Conservation (phyloP, 2,329 filamentous ascomycete genomes). For the Fusarium keratoplasticum region DNA sequence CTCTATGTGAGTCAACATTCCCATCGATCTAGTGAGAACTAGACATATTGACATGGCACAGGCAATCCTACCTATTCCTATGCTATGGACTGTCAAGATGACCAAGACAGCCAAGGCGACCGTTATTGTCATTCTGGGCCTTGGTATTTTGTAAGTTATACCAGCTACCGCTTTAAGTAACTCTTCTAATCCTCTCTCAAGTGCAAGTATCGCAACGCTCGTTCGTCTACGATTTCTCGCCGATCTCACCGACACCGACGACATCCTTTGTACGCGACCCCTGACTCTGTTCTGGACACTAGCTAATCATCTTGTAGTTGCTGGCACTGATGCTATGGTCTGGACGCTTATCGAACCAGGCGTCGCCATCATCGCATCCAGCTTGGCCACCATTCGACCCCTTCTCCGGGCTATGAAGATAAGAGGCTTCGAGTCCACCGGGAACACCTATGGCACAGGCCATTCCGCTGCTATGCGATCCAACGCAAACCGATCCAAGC, state of each 20-base stretch:
- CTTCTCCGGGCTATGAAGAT: slow-evolving; percentile 62
- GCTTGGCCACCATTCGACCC: slow-evolving; percentile 65
- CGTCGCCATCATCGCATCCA: slow-evolving; percentile 65
- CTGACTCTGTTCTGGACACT: background rate
- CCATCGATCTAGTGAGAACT: background rate
- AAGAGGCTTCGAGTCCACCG: slow-evolving; percentile 59
- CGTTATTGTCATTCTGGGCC: slow-evolving; percentile 60
- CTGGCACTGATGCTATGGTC: slow-evolving; percentile 64
- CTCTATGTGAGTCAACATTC: slow-evolving; percentile 55
- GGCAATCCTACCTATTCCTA: slow-evolving; percentile 64
- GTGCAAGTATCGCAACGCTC: slow-evolving; percentile 66
- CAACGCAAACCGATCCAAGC: slow-evolving; percentile 25
- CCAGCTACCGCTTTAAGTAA: background rate
- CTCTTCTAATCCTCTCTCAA: slow-evolving; percentile 39
- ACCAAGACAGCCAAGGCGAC: slow-evolving; percentile 63
- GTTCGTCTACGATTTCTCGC: slow-evolving; percentile 62
- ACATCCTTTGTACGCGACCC: slow-evolving; percentile 59
- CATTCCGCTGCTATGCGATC: slow-evolving; percentile 44
- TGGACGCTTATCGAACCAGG: slow-evolving; percentile 70
- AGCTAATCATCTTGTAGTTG: slow-evolving; percentile 49
- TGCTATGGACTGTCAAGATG: slow-evolving; percentile 68
- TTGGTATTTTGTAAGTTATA: slow-evolving; percentile 61
- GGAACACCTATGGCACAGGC: slow-evolving; percentile 49
- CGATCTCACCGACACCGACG: slow-evolving; percentile 56
- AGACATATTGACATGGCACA: slow-evolving; percentile 33